Base-by-base conservation (phyloP, 2,329 filamentous ascomycete genomes). In the Gyromitra esculenta region DNA sequence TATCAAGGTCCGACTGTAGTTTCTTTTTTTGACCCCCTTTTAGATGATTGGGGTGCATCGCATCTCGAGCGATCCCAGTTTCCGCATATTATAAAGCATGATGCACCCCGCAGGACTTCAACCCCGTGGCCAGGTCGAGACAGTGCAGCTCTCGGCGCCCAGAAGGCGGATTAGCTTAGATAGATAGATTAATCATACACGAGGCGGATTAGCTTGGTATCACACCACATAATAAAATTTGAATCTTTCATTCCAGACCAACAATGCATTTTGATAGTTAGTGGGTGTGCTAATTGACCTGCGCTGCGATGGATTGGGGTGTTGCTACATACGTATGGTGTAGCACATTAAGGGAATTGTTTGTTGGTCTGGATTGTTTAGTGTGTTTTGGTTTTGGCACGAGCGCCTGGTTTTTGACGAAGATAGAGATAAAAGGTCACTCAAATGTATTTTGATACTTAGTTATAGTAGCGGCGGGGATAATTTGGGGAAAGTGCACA, bases 101-200 rank as follows among this genome's bases (percentile, higher is more conserved):
- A 69, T 52, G 56, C 25, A 62, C 25, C 25, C 11, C 50, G 13
- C 21, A 35, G 50, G 11, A 35, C 31, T 35, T n/a, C 41, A 59
- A 6, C 21, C 21, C 9, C 31, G 35, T 31, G 21, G 25, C 25
- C 25, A 31, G 50, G 50, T 18, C 48, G 39, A 8, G 54, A 54
- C 65, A 39, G 37, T 70, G 56, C 37, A 68, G 6, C 52, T 59
- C 52, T 59, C n/a, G 41, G 54, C 25, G 25, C 31, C 41, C 66
- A 62, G 65, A 25, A n/a, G 37, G 50, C 39, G 37, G 59, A 25
- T 37, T 48, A 5, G n/a, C 59, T 31, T 57, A n/a, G n/a, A n/a
- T n/a, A n/a, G n/a, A n/a, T n/a, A n/a, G n/a, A n/a, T n/a, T n/a
- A n/a, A n/a, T n/a, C n/a, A n/a, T n/a, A n/a, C n/a, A n/a, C n/a